Evolutionary conservation across 2,329 filamentous ascomycete genomes (phyloP), one percentile per base, ranked within the genome.

Genomic region (Fusarium mundagurra): DNA sequence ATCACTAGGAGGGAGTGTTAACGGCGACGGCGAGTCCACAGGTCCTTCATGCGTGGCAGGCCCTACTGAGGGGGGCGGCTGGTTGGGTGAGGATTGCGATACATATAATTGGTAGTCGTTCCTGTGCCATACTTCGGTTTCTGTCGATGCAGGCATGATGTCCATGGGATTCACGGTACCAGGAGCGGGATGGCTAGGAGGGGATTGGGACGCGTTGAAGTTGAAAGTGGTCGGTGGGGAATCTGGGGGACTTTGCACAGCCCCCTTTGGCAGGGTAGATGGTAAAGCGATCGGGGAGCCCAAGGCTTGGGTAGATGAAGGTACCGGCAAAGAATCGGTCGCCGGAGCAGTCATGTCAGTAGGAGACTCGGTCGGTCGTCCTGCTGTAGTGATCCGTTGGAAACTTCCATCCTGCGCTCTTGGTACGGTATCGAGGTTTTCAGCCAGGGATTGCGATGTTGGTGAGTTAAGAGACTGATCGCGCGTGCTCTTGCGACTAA

Each of bases 81-180:
- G 64, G n/a, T 69, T 72, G 6, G 75, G 73, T 31, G 79, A 78
- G 14, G 78, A 78, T 31, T 81, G 77, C 16, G 78, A 75, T 33
- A 78, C 65, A 45, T 76, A 78, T 43, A 84, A 75, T 63, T 83
- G 78, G 61, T 83, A 81, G 67, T 84, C 83, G 22, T 80, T 83
- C 41, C 79, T 76, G 58, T 84, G 79, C 79, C 80, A 83, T 34
- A 81, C 64, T 66, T 84, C 83, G 13, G 80, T 80, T 66, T 84
- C 78, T 8, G 82, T 83, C 22, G 80, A 81, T 7, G 83, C 80
- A 10, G 83, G 85, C 87, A 88, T 88, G 36, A 89, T 85, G 55
- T 88, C 86, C 84, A 88, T 88, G 1, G 87, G 87, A 45, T 88
- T 88, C 16, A 87, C 86, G 8, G 86, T 88, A 39, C 85, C 86